Evolutionary conservation across 163 green algal species (phyloP).

Genomic region (Chloromonas sp.): DNA sequence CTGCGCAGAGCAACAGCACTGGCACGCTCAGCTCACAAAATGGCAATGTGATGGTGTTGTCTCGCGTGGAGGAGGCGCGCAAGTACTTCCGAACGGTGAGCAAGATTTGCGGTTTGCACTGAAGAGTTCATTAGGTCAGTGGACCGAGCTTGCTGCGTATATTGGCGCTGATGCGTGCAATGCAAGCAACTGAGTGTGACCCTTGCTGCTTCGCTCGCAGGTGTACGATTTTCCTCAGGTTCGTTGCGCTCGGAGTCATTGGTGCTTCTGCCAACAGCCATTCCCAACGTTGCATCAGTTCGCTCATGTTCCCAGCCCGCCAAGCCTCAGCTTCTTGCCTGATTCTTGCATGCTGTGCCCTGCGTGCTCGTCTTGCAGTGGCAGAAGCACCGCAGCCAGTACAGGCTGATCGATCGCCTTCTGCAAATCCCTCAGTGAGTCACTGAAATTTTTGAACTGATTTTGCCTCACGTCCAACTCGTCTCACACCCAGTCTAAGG

Average conservation of each 20-base stretch:
- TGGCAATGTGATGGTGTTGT: neutral
- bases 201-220: neutral
- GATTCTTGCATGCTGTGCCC: too few species aligned
- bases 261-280: too few species aligned
- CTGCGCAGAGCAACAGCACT: constrained; percentile 12
- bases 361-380: constrained; percentile 6
- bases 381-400: constrained; percentile 27
- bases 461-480: neutral
- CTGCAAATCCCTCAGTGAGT: constrained; percentile 24
- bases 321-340: too few species aligned
- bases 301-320: too few species aligned
- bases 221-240: constrained; percentile 23
- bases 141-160: neutral
- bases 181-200: too few species aligned
- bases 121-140: neutral
- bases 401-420: constrained; percentile 17
- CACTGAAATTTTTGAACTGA: neutral
- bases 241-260: too few species aligned
- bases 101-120: too few species aligned
- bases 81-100: constrained; percentile 33
- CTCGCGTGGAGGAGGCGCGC: constrained; percentile 15
- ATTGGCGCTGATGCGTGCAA: too few species aligned
- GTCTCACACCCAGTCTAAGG: too few species aligned
- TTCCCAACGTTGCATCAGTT: too few species aligned
- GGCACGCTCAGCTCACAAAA: constrained; percentile 16